A percentile compares a stretch with the other conserved stretches of the same genome.
These are phyloP conservation scores for Huntiella bhutanensis DNA, from an alignment of 2,329 filamentous ascomycete genomes.

Conservation along the genomic window DNA sequence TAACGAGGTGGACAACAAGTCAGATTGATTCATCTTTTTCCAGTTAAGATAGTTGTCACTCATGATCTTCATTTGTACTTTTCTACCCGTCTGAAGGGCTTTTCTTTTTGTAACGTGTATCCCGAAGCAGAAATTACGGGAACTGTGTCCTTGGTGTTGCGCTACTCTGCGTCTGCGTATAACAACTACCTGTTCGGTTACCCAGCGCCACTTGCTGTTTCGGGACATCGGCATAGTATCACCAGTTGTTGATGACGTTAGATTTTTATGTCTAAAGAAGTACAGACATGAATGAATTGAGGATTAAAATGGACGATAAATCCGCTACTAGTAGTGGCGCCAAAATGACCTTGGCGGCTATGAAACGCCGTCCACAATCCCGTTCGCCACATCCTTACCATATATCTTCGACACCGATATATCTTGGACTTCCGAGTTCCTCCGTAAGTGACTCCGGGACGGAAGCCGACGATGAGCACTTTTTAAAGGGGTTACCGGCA, in stretches of 20 bases:
- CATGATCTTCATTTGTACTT: too few species aligned
- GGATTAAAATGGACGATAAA: neutral
- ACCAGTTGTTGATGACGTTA: neutral
- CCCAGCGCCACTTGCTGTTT: too few species aligned
- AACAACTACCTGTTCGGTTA: too few species aligned
- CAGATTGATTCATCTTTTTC: too few species aligned
- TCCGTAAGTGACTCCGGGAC: slow-evolving; percentile 65
- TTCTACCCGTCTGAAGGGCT: too few species aligned
- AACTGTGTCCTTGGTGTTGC: too few species aligned
- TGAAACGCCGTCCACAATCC: slow-evolving; percentile 24
- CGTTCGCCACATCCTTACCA: slow-evolving; percentile 53
- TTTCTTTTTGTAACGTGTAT: too few species aligned
- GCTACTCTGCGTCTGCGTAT: too few species aligned
- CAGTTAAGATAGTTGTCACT: too few species aligned
- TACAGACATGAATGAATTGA: neutral
- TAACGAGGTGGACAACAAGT: too few species aligned
- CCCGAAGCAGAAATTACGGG: too few species aligned
- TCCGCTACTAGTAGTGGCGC: neutral
- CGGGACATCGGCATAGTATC: neutral
- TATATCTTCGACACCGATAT: slow-evolving; percentile 26
- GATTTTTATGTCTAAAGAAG: neutral
- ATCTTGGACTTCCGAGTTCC: neutral
- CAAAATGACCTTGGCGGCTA: neutral
- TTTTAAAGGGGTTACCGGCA: slow-evolving; percentile 68
- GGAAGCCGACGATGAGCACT: slow-evolving; percentile 85